Base-by-base conservation (phyloP, 2,329 filamentous ascomycete genomes). In the Diplodia seriata region DNA sequence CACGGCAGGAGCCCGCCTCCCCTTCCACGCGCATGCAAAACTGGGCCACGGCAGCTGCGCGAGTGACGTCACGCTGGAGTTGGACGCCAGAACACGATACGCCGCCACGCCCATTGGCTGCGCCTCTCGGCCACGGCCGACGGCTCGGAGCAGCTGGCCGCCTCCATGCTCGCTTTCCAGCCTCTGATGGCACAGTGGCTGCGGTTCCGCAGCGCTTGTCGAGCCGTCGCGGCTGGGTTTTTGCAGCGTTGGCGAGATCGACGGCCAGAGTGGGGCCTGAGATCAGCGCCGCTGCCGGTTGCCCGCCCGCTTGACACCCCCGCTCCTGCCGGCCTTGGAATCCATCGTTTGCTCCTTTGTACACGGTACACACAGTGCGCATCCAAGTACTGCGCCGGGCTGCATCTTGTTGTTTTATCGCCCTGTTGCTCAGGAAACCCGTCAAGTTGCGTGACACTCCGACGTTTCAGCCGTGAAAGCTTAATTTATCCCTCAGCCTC, bases 1-100 rank as follows among this genome's bases (percentile, higher is more conserved):
- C n/a, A 23, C 15, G 18, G 40, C 40, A 43, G 55, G 51, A 15
- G n/a, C 20, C 33, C 38, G 20, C 14, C 56, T 47, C 56, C 20
- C 56, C 56, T 59, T 59, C 55, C 55, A 20, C 43, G 23, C 26
- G 26, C 57, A 14, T 47, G 11, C 57, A 62, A 62, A 62, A 62
- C 57, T 49, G 40, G 57, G 40, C 57, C 31, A 38, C 31, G 15
- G 40, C 40, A n/a, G 51, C 20, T 43, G n/a, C 18, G 23, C 5
- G 3, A 9, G n/a, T 62, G 57, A 62, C 57, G 57, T 62, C 57
- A 59, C 29, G 7, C 9, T 26, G 20, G 33, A 18, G 26, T 23
- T n/a, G 54, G 15, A 15, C 9, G 9, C 36, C 36, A 4, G 9
- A 38, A 12, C 36, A 11, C 9, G 8, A 38, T 38, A 12, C 36